These are phyloP conservation scores for Candida qinlingensis DNA, from an alignment of 805 yeast genomes.

Conservation along the genomic window DNA sequence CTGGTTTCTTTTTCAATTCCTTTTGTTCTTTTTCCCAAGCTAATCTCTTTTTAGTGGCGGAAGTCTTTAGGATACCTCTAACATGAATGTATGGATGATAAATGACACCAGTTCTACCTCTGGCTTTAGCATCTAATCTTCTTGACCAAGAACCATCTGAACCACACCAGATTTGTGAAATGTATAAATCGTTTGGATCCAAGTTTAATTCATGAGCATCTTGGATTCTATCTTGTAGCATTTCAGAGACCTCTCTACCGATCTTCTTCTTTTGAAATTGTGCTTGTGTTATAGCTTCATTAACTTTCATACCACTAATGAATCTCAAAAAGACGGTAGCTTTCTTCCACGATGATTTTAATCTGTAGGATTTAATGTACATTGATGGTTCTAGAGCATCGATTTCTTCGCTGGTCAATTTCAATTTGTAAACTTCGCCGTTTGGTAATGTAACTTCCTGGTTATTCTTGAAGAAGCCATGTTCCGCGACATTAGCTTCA, in stretches of 20 bases:
- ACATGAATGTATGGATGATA: slow-evolving; percentile 77
- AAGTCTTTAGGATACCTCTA: slow-evolving; percentile 67
- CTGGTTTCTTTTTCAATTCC: slow-evolving; percentile 46
- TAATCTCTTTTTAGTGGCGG: slow-evolving; percentile 55
- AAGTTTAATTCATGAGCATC: slow-evolving; percentile 61
- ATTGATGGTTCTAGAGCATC: slow-evolving; percentile 83
- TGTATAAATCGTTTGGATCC: slow-evolving; percentile 56
- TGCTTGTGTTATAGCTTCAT: slow-evolving; percentile 84
- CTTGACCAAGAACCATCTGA: slow-evolving; percentile 74
- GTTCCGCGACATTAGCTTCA: slow-evolving; percentile 47
- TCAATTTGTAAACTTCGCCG: slow-evolving; percentile 49
- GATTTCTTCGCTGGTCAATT: slow-evolving; percentile 58
- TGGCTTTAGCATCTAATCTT: slow-evolving; percentile 77
- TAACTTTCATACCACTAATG: slow-evolving; percentile 63
- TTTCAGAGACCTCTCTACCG: slow-evolving; percentile 70
- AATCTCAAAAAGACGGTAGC: slow-evolving; percentile 76
- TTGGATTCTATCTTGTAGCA: slow-evolving; percentile 65
- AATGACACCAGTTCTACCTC: slow-evolving; percentile 83
- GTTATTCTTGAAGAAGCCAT: slow-evolving; percentile 64
- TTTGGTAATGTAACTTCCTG: slow-evolving; percentile 38
- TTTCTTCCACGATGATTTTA: slow-evolving; percentile 85
- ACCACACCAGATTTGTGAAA: slow-evolving; percentile 86
- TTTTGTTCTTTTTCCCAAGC: slow-evolving; percentile 53
- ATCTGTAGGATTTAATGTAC: slow-evolving; percentile 73
- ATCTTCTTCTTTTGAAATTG: slow-evolving; percentile 81